phyloP scores from a whole-genome alignment of 495 filamentous ascomycete genomes.

The Podospora conica region DNA sequence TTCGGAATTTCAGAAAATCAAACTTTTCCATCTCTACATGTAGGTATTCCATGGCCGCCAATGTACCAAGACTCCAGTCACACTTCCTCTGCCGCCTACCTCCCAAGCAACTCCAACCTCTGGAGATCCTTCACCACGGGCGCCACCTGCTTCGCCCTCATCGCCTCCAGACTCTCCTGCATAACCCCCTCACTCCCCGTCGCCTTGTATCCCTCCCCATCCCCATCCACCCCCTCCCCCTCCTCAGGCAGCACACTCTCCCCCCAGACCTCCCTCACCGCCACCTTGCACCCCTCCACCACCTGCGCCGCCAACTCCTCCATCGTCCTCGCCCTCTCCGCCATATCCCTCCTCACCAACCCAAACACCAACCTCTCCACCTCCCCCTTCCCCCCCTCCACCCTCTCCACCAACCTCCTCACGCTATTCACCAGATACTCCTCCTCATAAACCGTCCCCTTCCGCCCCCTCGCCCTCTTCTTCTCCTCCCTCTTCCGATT shows the following conservation, averaged over 20 bases:
- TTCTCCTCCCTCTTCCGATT: constrained; percentile 84
- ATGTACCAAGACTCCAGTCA: background rate
- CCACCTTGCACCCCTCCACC: constrained; percentile 55
- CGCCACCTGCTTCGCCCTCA: constrained; percentile 37
- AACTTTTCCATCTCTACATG: background rate
- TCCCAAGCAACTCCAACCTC: constrained; percentile 44
- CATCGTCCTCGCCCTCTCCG: constrained; percentile 73
- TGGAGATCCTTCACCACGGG: constrained; percentile 42
- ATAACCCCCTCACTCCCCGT: constrained; percentile 48
- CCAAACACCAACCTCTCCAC: constrained; percentile 65
- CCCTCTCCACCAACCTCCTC: constrained; percentile 72
- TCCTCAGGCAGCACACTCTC: constrained; percentile 15
- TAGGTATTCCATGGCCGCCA: no score
- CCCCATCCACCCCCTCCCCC: constrained; percentile 21
- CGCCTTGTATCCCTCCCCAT: constrained; percentile 32
- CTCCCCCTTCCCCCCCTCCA: constrained; percentile 65
- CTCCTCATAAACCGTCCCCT: constrained; percentile 95
- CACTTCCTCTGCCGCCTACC: constrained; percentile 7
- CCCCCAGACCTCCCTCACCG: constrained; percentile 63
- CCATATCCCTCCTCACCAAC: constrained; percentile 72
- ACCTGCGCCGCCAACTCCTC: constrained; percentile 68
- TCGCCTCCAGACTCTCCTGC: constrained; percentile 42
- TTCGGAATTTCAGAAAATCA: background rate
- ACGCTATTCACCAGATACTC: constrained; percentile 90
- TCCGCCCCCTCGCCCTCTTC: constrained; percentile 88